Percentiles rank a stretch among this genome's conserved stretches.
Evolutionary conservation across 2,329 filamentous ascomycete species (phyloP).

Genomic region (Talaromyces sp.): DNA sequence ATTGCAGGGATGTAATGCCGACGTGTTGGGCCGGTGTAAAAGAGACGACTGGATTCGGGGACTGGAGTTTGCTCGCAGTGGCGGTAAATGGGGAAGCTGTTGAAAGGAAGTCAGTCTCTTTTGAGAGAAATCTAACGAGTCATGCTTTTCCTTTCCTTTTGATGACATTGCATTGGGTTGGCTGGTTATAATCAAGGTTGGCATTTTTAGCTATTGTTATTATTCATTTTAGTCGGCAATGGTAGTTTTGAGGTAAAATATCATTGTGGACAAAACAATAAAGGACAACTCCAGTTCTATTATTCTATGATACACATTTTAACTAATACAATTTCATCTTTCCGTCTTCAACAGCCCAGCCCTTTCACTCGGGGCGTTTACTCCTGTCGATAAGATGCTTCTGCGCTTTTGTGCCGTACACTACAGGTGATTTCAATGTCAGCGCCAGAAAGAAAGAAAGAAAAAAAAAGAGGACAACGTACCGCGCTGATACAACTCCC

Average conservation of each 20-base stretch:
- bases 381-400: slow-evolving; percentile 7
- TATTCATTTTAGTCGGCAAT: not conserved
- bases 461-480: not conserved
- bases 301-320: not conserved
- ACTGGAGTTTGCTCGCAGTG: slow-evolving; percentile 65
- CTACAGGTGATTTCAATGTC: not conserved
- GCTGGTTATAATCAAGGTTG: not conserved
- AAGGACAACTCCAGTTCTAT: no score
- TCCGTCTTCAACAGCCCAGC: not conserved
- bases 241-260: not conserved
- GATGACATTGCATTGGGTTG: not conserved
- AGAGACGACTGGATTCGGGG: slow-evolving; percentile 68
- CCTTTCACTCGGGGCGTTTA: not conserved
- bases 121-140: not conserved
- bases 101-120: not conserved
- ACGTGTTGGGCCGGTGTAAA: slow-evolving; percentile 65
- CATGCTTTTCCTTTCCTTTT: not conserved
- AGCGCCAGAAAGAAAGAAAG: not conserved
- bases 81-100: slow-evolving; percentile 61
- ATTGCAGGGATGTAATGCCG: slow-evolving; percentile 64
- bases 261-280: not conserved
- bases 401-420: slow-evolving; percentile 11
- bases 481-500: slow-evolving; percentile 23
- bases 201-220: not conserved
- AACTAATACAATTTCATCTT: not conserved